phyloP scores from a whole-genome alignment of 2,329 filamentous ascomycete species.

The Fusarium foetens region DNA sequence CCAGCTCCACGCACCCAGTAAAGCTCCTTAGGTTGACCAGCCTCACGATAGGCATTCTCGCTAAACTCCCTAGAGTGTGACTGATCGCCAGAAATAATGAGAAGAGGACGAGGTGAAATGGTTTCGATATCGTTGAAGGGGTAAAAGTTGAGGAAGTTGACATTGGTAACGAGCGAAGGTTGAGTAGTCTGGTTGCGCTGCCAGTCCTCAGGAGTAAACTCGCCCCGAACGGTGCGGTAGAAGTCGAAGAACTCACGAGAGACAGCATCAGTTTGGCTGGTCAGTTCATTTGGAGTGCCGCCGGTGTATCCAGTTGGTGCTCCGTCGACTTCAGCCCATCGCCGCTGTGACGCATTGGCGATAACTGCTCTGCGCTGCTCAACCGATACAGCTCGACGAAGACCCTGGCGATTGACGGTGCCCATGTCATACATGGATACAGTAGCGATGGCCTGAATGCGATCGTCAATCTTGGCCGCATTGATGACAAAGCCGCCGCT shows the following conservation, averaged over 20 bases:
- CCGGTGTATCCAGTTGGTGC: fast-evolving
- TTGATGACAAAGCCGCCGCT: not conserved
- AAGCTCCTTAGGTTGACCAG: not conserved
- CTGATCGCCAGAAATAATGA: not conserved
- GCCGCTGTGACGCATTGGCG: not conserved
- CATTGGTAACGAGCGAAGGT: not conserved
- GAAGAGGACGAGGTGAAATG: not conserved
- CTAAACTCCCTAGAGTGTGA: not conserved
- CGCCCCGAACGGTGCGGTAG: not conserved
- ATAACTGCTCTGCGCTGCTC: not conserved
- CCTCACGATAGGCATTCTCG: not conserved
- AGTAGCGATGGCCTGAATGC: not conserved
- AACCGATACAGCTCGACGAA: fast-evolving
- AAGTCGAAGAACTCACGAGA: not conserved
- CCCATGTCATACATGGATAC: conserved; percentile 5
- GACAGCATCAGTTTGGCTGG: not conserved
- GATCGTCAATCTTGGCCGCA: not conserved
- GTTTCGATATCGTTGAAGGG: not conserved
- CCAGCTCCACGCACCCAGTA: not conserved
- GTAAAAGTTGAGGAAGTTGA: not conserved
- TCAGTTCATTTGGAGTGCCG: not conserved
- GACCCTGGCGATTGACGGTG: not conserved
- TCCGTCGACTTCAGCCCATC: not conserved
- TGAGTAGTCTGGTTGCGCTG: not conserved
- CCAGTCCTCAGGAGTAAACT: not conserved